These are phyloP conservation scores for Leccinum obscurum DNA, from an alignment of 768 basidiomycete species.

Conservation along the genomic window DNA sequence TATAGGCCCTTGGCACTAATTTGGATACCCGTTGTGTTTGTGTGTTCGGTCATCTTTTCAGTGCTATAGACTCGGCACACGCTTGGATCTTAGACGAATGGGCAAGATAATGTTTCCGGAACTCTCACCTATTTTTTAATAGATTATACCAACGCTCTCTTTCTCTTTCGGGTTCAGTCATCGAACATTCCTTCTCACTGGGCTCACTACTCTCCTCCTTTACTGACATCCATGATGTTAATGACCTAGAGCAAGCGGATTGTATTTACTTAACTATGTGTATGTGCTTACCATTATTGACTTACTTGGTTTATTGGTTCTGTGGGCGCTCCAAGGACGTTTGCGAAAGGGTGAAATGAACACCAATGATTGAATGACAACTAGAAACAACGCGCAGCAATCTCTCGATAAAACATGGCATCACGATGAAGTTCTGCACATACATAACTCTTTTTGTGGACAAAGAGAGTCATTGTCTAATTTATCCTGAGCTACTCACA, in stretches of 20 bases:
- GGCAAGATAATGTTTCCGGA: not conserved
- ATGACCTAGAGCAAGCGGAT: not conserved
- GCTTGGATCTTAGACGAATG: not conserved
- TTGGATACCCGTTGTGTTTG: conserved; percentile 20
- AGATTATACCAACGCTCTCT: not conserved
- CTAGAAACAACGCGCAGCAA: too few species aligned
- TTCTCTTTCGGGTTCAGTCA: not conserved
- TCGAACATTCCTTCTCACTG: not conserved
- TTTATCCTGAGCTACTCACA: not conserved
- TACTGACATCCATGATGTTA: not conserved
- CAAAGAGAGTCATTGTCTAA: too few species aligned
- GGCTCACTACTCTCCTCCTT: not conserved
- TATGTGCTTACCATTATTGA: not conserved
- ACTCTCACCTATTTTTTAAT: not conserved
- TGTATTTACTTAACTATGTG: not conserved
- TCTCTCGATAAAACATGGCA: too few species aligned
- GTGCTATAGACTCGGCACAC: conserved; percentile 9
- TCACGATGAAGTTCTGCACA: too few species aligned
- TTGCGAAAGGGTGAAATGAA: not conserved
- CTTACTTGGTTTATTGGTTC: not conserved
- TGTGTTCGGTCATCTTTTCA: conserved; percentile 10
- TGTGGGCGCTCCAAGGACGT: not conserved
- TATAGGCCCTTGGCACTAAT: conserved; percentile 4
- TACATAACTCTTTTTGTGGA: too few species aligned
- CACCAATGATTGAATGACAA: too few species aligned